A percentile compares a stretch with the other conserved stretches of the same genome.
Evolutionary conservation across 1,284 basidiomycete species (phyloP).

Genomic region (Cryptococcus neoformans): DNA sequence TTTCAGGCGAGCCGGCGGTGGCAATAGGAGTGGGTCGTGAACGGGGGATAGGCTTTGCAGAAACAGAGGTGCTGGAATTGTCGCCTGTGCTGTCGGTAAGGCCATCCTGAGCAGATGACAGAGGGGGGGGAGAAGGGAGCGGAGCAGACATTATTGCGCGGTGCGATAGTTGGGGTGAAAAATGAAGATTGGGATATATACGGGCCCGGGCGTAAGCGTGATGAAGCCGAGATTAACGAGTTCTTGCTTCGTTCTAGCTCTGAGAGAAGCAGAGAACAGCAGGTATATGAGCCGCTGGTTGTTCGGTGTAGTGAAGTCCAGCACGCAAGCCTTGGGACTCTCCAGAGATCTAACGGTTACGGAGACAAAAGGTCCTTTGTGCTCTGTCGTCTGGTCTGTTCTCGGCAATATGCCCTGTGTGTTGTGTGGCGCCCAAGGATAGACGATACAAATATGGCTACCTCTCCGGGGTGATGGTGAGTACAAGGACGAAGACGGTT

Average conservation of each 20-base stretch:
- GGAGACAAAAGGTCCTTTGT: neutral
- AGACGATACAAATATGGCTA: too few relatives aligned
- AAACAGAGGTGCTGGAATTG: neutral
- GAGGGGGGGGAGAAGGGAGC: slow-evolving; percentile 29
- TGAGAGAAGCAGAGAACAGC: too few relatives aligned
- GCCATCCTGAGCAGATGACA: slow-evolving; percentile 5
- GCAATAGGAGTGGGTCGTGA: slow-evolving; percentile 34
- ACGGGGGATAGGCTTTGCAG: slow-evolving; percentile 33
- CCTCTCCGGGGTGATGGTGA: too few relatives aligned
- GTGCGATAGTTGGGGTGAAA: neutral
- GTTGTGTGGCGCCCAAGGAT: too few relatives aligned
- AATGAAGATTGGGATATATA: neutral
- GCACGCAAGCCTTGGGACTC: too few relatives aligned
- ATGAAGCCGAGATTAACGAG: too few relatives aligned
- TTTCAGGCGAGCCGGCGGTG: slow-evolving; percentile 12
- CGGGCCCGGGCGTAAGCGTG: too few relatives aligned
- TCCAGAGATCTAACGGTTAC: neutral
- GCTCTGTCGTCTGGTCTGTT: neutral
- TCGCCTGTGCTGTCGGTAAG: neutral
- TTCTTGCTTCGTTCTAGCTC: too few relatives aligned
- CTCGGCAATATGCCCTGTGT: neutral
- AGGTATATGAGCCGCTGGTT: too few relatives aligned
- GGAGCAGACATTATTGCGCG: slow-evolving; percentile 31
- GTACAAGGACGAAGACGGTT: too few relatives aligned
- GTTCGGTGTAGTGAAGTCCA: too few relatives aligned